These are phyloP conservation scores for Jaenimonas drosophilae DNA, from an alignment of 208 protist species.

Conservation along the genomic window DNA sequence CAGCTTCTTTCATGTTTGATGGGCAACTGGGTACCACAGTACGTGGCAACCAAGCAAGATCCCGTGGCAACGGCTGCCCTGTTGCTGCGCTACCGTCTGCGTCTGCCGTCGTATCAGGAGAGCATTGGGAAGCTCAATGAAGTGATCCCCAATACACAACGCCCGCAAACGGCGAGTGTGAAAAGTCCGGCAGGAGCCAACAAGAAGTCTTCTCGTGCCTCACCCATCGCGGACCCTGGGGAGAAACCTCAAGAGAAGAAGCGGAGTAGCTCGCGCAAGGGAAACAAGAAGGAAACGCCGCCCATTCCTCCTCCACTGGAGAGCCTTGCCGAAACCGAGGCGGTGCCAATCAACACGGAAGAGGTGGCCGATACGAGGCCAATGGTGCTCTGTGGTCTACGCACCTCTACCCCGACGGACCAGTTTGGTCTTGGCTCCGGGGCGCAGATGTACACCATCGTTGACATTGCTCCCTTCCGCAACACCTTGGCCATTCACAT, in stretches of 20 bases:
- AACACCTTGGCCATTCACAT: slow-evolving; percentile 63
- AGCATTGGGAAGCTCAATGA: not conserved
- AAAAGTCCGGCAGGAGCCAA: not conserved
- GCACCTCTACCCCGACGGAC: not conserved
- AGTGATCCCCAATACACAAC: not conserved
- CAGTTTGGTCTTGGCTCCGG: slow-evolving; percentile 7
- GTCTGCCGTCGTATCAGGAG: slow-evolving; percentile 10
- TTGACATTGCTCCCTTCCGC: slow-evolving; percentile 44
- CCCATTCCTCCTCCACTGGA: not conserved
- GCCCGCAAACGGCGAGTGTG: not conserved
- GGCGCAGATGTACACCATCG: slow-evolving; percentile 56
- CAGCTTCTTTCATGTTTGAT: slow-evolving; percentile 43
- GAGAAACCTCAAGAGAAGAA: not conserved
- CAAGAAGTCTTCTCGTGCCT: not conserved
- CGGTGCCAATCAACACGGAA: slow-evolving; percentile 10
- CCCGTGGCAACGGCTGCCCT: slow-evolving; percentile 21
- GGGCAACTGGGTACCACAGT: slow-evolving; percentile 77
- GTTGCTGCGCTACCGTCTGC: slow-evolving; percentile 21
- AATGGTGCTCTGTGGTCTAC: slow-evolving; percentile 18
- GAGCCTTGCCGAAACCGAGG: slow-evolving; percentile 9
- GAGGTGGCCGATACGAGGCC: slow-evolving; percentile 11
- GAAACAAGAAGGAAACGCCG: not conserved
- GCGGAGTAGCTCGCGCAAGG: not conserved
- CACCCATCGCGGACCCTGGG: no score
- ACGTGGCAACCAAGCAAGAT: slow-evolving; percentile 24